Conservation (phyloP, 768 basidiomycete species). For the Calvatia gigantea region DNA sequence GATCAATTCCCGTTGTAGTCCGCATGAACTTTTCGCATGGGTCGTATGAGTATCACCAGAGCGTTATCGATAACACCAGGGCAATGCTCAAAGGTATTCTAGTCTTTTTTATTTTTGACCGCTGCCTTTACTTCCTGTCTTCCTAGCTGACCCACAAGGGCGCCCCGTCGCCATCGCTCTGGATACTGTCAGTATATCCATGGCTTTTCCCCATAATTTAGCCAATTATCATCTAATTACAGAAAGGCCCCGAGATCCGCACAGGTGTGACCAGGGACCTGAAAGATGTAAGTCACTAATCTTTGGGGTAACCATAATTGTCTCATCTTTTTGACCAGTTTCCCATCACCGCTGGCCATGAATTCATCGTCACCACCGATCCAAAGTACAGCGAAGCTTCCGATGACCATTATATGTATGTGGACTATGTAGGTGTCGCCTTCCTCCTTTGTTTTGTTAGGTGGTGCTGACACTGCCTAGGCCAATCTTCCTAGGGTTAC, state of each 20-base stretch:
- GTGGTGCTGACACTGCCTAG: slow-evolving; percentile 34
- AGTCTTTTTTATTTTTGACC: slow-evolving; percentile 5
- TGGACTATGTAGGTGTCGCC: slow-evolving; percentile 79
- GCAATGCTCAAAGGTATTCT: slow-evolving; percentile 73
- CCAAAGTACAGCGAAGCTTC: slow-evolving; percentile 72
- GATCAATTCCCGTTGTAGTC: slow-evolving; percentile 45
- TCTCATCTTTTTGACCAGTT: slow-evolving; percentile 41
- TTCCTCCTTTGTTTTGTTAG: neutral
- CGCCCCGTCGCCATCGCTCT: slow-evolving; percentile 97
- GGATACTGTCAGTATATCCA: slow-evolving; percentile 71
- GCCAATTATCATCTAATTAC: slow-evolving; percentile 10
- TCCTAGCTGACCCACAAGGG: slow-evolving; percentile 61
- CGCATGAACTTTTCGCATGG: slow-evolving; percentile 99
- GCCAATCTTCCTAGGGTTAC: slow-evolving; percentile 93
- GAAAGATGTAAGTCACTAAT: slow-evolving; percentile 64
- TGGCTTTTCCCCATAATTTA: neutral
- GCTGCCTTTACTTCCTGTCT: slow-evolving; percentile 10
- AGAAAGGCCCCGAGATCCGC: slow-evolving; percentile 99
- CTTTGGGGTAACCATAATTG: neutral
- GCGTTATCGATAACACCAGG: slow-evolving; percentile 96
- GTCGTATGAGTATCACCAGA: slow-evolving; percentile 97
- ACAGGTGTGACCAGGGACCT: slow-evolving; percentile 89
- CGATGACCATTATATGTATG: slow-evolving; percentile 81
- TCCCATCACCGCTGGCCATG: slow-evolving; percentile 86
- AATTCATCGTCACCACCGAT: slow-evolving; percentile 89